Evolutionary conservation across 805 yeast genomes (phyloP), one percentile per base, ranked within the genome.

Genomic region (Pichia scutulata): DNA sequence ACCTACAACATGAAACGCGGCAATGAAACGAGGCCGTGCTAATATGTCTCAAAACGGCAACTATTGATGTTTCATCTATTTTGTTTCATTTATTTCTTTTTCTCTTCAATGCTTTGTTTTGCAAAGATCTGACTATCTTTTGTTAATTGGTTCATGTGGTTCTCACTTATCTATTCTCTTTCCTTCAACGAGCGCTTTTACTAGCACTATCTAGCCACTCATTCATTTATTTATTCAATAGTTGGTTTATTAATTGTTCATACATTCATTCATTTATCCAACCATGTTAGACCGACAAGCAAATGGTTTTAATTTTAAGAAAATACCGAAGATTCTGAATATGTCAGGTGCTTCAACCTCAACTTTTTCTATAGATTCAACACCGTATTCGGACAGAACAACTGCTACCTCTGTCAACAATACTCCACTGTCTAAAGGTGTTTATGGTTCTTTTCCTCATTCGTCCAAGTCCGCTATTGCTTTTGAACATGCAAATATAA

Each of bases 301-400:
- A 28, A 28, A 28, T 13, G 33, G 33, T 7, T 39, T 18, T 18
- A 45, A 43, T 25, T 50, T 50, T 18, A 50, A 44, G 39, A 43
- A 43, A 14, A 33, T 50, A 9, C 50, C 53, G 3, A 43, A 46
- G 30, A 40, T 28, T 13, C 23, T 50, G 25, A 43, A 46, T 23
- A 12, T 43, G 8, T 50, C 53, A 13, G 53, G 53, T n/a, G 36
- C 49, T 26, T 41, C 52, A 4, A 46, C 49, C 6, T 36, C 37
- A 9, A 18, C 44, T 8, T 41, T 47, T 13, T 50, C 50, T 3
- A 6, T 16, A 30, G 18, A 23, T 7, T 39, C 50, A 14, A 46
- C 53, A 2, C 53, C 53, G 1, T 50, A 33, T 41, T 50, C 49
- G 3, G 23, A 16, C 36, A 43, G 12, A 26, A 46, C 49, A 4